Evolutionary conservation across 495 filamentous ascomycete species (phyloP).

Genomic region (Penicillium samsonianum): DNA sequence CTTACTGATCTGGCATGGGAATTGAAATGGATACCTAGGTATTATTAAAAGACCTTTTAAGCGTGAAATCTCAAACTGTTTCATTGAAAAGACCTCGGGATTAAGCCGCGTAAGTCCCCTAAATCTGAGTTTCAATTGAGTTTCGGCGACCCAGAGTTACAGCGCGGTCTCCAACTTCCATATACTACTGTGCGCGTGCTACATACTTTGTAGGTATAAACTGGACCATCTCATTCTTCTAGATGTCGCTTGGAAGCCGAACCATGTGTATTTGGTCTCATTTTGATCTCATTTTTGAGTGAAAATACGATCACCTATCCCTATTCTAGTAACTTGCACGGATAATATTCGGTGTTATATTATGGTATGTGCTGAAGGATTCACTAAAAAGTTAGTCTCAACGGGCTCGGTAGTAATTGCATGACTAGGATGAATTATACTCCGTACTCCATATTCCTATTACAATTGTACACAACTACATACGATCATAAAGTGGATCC

Average conservation of each 20-base stretch:
- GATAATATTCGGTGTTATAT: background rate
- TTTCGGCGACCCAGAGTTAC: background rate
- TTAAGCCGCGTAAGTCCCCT: background rate
- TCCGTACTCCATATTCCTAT: background rate
- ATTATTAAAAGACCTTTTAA: background rate
- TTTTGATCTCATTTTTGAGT: background rate
- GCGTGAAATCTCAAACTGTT: background rate
- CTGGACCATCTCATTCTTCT: too few relatives aligned
- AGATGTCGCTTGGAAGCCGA: background rate
- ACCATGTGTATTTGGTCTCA: background rate
- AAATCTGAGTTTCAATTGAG: background rate
- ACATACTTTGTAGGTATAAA: too few relatives aligned
- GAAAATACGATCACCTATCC: background rate
- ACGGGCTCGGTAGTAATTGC: background rate
- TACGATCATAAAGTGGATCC: background rate
- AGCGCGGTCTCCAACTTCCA: background rate
- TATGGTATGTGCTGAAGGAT: background rate
- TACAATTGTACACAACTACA: background rate
- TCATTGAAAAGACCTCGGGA: background rate
- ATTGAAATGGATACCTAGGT: too few relatives aligned
- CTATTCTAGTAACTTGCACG: background rate
- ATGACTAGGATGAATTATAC: background rate
- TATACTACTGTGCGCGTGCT: too few relatives aligned
- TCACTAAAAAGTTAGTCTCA: background rate
- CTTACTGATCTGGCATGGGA: too few relatives aligned